Base-by-base conservation (phyloP, 2,329 filamentous ascomycete species). In the Graphilbum fragrans region DNA sequence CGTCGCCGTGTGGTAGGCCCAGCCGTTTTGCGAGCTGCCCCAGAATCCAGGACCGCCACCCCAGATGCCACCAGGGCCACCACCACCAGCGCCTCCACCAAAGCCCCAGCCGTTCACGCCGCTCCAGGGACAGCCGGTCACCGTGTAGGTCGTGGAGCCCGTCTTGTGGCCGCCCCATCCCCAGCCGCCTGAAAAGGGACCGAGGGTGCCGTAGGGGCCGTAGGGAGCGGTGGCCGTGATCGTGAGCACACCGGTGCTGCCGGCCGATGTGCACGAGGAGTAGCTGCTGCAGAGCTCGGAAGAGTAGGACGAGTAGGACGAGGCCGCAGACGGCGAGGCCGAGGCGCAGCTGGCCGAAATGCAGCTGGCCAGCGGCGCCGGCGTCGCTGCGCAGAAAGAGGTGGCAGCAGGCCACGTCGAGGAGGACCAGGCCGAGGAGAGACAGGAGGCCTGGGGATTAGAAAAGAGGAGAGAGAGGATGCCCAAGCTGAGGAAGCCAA, bases 121-220 rank as follows among this genome's bases (percentile, higher is more conserved):
- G 46, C 55, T 52, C 54, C 60, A 66, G 22, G 58, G 54, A 46
- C 63, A 66, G 2, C 62, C 62, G 1, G 62, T 65, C 3, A 66
- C 58, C 20, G 63, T 66, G 44, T 60, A 62, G 17, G 55, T 55
- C 34, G 59, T 58, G 36, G 58, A 59, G 2, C 58, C 52, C 56
- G 58, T 64, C 37, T 60, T 62, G 35, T 29, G 25, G 25, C 35
- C 38, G n/a, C n/a, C n/a, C n/a, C n/a, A n/a, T n/a, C n/a, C n/a
- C n/a, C n/a, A n/a, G n/a, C n/a, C n/a, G n/a, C n/a, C n/a, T n/a
- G n/a, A n/a, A 41, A 35, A 40, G 10, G 43, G 39, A 14, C 43
- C 45, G 6, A 41, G 43, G 16, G 20, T 49, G 51, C 52, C 55
- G 21, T 52, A 56, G 31, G 36, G 31, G 25, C 55, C 57, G 58